Base-by-base conservation (phyloP, 1,284 basidiomycete genomes). In the Athelia psychrophila region DNA sequence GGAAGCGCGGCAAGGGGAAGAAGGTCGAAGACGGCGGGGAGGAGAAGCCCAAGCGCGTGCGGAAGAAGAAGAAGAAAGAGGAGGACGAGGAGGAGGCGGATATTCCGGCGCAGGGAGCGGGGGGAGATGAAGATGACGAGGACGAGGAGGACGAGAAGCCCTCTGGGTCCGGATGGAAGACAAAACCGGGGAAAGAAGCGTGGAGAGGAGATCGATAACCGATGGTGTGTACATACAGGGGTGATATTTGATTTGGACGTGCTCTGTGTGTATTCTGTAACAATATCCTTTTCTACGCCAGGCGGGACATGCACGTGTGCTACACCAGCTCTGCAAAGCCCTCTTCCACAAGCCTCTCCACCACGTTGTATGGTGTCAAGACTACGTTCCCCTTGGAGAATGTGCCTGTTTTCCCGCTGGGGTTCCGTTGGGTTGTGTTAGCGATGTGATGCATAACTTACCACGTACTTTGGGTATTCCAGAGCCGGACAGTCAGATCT, bases 251-350 rank as follows among this genome's bases (percentile, higher is more conserved):
- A 13, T 6, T 6, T 5, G 27, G 6, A 30, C 13, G 27, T 30
- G 13, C 13, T 30, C 27, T 30, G 27, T 30, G 27, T 30, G 6
- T 30, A 36, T 13, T 30, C 27, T 30, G 27, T 30, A 30, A 30
- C 27, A 30, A 30, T 30, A 30, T 30, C 27, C 27, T 13, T 30
- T 30, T 30, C 27, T 30, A 13, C 27, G 5, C 13, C 27, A 30
- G 27, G 6, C 6, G 27, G 27, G 5, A 23, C 16, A 23, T 23
- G 22, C 8, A 19, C 9, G 16, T 30, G n/a, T 13, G 9, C 33
- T 67, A 91, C 44, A 92, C 83, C 24, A 91, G 75, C 63, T 91
- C 86, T 2, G 84, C 83, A 60, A 86, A 83, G 51, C 84, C 88
- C 59, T 83, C 71, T 33, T 75, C 70, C 40, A 92, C 72, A 16